Evolutionary conservation across 208 protist species (phyloP).

Genomic region (Crithidia bombi): DNA sequence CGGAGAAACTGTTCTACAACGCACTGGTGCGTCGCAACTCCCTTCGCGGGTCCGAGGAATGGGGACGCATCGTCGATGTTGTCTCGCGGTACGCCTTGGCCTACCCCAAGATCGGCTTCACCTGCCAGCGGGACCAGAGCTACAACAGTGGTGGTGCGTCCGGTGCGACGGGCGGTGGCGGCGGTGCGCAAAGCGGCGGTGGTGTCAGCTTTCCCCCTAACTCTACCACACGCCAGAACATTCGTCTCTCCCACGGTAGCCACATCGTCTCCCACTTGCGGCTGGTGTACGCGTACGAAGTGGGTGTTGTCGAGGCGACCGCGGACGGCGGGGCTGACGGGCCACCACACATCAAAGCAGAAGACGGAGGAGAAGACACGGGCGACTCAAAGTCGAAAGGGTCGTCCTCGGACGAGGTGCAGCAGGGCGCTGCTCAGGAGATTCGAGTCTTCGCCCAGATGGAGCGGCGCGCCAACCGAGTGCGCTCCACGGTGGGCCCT

Average conservation of each 20-base stretch:
- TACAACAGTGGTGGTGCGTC: slow-evolving; percentile 7
- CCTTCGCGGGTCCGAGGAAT: slow-evolving; percentile 92
- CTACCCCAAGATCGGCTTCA: slow-evolving; percentile 78
- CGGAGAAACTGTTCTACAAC: slow-evolving; percentile 93
- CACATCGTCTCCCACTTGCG: slow-evolving; percentile 60
- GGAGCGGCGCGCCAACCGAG: slow-evolving; percentile 22
- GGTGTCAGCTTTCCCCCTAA: slow-evolving; percentile 62
- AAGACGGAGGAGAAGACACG: background rate
- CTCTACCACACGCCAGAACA: slow-evolving; percentile 74
- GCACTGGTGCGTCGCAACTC: slow-evolving; percentile 72
- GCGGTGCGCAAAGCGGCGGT: slow-evolving; percentile 11
- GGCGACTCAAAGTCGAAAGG: background rate
- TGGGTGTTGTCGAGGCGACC: background rate
- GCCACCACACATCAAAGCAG: background rate
- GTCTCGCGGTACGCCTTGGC: slow-evolving; percentile 88
- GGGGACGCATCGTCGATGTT: slow-evolving; percentile 90
- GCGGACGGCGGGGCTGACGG: background rate
- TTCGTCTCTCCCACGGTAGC: slow-evolving; percentile 67
- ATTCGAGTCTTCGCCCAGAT: slow-evolving; percentile 32
- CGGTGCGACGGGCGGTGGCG: slow-evolving; percentile 1
- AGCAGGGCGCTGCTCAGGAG: slow-evolving; percentile 2
- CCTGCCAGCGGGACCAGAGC: slow-evolving; percentile 53
- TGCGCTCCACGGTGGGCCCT: slow-evolving; percentile 34
- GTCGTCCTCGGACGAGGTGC: background rate
- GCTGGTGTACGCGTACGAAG: slow-evolving; percentile 54